Percentiles rank a stretch among this genome's conserved stretches.
Evolutionary conservation across 352 stramenopile species (phyloP).

Genomic region (Phytophthora chlamydospora): DNA sequence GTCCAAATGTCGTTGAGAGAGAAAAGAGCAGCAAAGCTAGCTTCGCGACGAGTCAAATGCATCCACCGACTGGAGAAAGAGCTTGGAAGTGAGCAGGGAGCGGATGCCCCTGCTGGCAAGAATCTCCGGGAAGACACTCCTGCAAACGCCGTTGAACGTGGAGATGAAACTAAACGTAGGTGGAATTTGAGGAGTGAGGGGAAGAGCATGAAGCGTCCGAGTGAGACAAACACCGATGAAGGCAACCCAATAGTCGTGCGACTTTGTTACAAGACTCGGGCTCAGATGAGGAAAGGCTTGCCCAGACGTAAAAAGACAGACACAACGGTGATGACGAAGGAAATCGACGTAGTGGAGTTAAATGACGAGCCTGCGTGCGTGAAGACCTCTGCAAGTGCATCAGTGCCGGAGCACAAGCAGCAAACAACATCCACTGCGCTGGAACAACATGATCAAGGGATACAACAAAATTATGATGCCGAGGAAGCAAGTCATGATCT

Average conservation of each 20-base stretch:
- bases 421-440: too few species aligned
- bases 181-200: constrained; percentile 16
- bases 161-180: neutral
- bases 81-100: constrained; percentile 1
- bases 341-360: neutral
- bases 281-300: too few species aligned
- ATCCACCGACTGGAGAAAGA: constrained; percentile 3
- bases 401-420: neutral
- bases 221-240: neutral
- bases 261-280: too few species aligned
- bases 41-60: constrained; percentile 10
- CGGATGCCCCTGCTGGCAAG: neutral
- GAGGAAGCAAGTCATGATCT: too few species aligned
- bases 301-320: neutral
- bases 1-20: neutral
- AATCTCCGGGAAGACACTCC: neutral
- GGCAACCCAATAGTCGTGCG: too few species aligned
- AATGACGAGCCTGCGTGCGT: neutral
- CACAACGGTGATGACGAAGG: neutral
- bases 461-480: too few species aligned
- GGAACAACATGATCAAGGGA: too few species aligned
- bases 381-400: neutral
- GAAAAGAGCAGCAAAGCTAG: neutral
- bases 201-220: neutral
- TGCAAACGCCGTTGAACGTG: neutral